These are phyloP conservation scores for Lagenaria siceraria DNA, from an alignment of 306 rosid species.

Conservation along the genomic window DNA sequence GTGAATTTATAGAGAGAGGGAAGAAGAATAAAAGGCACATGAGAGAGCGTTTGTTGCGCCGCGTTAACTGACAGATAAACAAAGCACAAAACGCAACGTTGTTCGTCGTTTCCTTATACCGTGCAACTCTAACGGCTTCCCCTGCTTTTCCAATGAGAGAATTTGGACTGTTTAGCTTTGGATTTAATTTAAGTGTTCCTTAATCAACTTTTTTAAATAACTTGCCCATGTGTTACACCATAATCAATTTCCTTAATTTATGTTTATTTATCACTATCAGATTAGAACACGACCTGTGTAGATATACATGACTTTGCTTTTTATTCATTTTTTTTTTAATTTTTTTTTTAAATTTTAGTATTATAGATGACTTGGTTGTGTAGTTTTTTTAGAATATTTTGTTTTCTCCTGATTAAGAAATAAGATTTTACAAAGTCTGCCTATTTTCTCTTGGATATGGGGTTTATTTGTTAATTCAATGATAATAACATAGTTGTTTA, in stretches of 20 bases:
- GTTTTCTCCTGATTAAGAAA: too few relatives aligned
- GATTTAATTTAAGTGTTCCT: not conserved
- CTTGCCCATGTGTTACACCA: not conserved
- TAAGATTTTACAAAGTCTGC: too few relatives aligned
- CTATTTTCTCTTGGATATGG: too few relatives aligned
- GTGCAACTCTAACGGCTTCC: not conserved
- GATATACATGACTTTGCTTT: too few relatives aligned
- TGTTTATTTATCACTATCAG: not conserved
- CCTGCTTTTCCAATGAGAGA: not conserved
- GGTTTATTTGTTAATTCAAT: too few relatives aligned
- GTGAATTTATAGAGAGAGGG: constrained; percentile 4
- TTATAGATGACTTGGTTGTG: not conserved
- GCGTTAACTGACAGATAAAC: constrained; percentile 12
- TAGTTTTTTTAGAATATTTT: too few relatives aligned
- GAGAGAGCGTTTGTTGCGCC: constrained; percentile 57
- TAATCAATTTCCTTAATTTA: not conserved
- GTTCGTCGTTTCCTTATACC: not conserved
- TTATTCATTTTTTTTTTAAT: too few relatives aligned
- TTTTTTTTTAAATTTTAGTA: too few relatives aligned
- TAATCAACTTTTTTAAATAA: not conserved
- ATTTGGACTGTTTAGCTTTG: not conserved
- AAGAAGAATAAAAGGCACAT: constrained; percentile 36
- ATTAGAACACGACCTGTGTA: too few relatives aligned
- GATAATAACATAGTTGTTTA: too few relatives aligned
- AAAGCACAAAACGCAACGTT: not conserved